These are phyloP conservation scores for Basidiobolus meristosporus DNA, from an alignment of 371 early-diverging fungal genomes.

Conservation along the genomic window DNA sequence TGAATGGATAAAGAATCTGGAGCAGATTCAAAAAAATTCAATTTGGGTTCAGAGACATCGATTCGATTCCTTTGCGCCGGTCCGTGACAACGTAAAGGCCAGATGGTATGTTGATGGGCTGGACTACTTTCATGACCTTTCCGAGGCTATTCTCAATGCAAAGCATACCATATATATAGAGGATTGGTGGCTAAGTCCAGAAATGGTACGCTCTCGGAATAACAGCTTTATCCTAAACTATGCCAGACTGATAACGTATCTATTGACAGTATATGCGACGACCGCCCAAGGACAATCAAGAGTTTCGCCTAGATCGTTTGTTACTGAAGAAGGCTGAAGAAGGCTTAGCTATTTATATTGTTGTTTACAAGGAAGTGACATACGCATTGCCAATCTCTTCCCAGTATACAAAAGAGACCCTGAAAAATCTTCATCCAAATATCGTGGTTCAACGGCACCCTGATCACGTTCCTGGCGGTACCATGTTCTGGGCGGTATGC, in stretches of 20 bases:
- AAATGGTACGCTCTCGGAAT: too few species aligned
- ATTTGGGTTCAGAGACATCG: slow-evolving; percentile 46
- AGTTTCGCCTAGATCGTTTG: slow-evolving; percentile 65
- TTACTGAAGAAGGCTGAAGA: slow-evolving; percentile 66
- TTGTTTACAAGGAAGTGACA: slow-evolving; percentile 79
- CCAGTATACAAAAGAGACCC: slow-evolving; percentile 57
- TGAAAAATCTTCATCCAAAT: slow-evolving; percentile 59
- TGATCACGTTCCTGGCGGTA: slow-evolving; percentile 48
- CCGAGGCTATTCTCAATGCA: slow-evolving; percentile 59
- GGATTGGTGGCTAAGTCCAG: slow-evolving; percentile 86
- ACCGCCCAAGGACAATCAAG: slow-evolving; percentile 48
- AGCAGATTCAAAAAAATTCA: slow-evolving; percentile 28
- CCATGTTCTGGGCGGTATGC: slow-evolving; percentile 61
- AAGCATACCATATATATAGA: slow-evolving; percentile 59
- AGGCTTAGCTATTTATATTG: slow-evolving; percentile 76
- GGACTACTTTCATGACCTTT: slow-evolving; percentile 63
- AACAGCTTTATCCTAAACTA: too few species aligned
- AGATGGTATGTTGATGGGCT: slow-evolving; percentile 67
- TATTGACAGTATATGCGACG: slow-evolving; percentile 51
- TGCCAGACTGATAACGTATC: too few species aligned
- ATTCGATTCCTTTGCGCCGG: slow-evolving; percentile 64
- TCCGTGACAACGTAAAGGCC: slow-evolving; percentile 38
- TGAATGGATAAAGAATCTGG: slow-evolving; percentile 40
- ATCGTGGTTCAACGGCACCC: slow-evolving; percentile 78
- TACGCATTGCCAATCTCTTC: slow-evolving; percentile 64